Conservation (phyloP, 1,139 yeast genomes). For the Kodamaea fungicola region DNA sequence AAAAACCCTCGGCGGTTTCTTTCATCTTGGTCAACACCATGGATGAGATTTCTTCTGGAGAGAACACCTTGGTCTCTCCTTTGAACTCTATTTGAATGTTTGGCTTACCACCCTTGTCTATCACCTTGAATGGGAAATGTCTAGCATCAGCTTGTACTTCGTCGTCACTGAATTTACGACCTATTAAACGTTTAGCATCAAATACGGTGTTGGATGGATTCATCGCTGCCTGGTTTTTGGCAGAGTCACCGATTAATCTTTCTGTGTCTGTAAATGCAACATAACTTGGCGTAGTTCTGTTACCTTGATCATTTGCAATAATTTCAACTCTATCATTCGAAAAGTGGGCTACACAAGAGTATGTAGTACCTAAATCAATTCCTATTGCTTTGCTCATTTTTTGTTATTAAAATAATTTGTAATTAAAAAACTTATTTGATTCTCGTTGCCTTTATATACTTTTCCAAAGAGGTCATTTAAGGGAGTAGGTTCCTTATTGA, state of each 20-base stretch:
- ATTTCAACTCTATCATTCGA: conserved; percentile 19
- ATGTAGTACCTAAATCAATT: conserved; percentile 28
- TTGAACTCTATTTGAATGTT: conserved; percentile 21
- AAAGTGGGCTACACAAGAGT: conserved; percentile 26
- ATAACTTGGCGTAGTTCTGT: conserved; percentile 35
- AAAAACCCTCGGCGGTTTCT: conserved; percentile 46
- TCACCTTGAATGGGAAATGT: conserved; percentile 43
- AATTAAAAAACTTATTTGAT: not conserved
- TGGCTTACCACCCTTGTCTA: conserved; percentile 20
- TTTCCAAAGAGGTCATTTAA: conserved; percentile 3
- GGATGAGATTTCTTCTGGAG: conserved; percentile 26
- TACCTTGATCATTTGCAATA: conserved; percentile 53
- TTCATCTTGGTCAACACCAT: conserved; percentile 37
- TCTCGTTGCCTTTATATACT: conserved; percentile 1
- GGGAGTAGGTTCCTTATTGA: not conserved
- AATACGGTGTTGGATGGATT: conserved; percentile 29
- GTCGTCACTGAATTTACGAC: conserved; percentile 43
- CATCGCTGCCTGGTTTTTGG: conserved; percentile 31
- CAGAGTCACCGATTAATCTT: conserved; percentile 29
- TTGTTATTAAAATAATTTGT: not conserved
- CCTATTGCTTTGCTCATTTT: conserved; percentile 21
- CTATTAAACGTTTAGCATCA: conserved; percentile 35
- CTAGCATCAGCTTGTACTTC: conserved; percentile 43
- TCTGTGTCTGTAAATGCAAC: conserved; percentile 29
- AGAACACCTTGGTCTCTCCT: conserved; percentile 18